Conservation (phyloP, 2,329 filamentous ascomycete genomes). For the Ustilaginoidea virens region DNA sequence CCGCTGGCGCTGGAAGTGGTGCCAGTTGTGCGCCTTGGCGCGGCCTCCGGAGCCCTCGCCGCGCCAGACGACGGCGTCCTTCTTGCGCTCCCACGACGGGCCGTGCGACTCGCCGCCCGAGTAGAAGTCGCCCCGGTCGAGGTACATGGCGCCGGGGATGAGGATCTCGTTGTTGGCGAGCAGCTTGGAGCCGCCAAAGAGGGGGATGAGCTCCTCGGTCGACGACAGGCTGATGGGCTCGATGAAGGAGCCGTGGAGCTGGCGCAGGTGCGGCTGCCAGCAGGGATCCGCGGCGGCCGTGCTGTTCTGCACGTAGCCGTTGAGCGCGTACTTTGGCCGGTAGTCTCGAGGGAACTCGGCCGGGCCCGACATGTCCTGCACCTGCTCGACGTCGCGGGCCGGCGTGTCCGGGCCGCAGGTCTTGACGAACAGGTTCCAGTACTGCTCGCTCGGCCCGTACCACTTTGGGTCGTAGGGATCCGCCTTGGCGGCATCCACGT, state of each 20-base stretch:
- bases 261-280: constrained; percentile 35
- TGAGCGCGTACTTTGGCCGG: constrained; percentile 19
- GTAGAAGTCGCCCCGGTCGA: constrained; percentile 41
- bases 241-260: constrained; percentile 41
- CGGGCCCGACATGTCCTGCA: constrained; percentile 15
- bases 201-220: constrained; percentile 38
- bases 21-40: constrained; percentile 41
- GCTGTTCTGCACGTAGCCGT: constrained; percentile 42
- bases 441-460: constrained; percentile 29
- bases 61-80: constrained; percentile 43
- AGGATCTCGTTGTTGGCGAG: constrained; percentile 49
- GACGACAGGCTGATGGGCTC: constrained; percentile 34
- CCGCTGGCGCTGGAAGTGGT: constrained; percentile 55
- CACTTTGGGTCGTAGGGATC: constrained; percentile 30
- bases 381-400: constrained; percentile 20
- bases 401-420: constrained; percentile 41
- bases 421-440: constrained; percentile 42
- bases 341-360: constrained; percentile 19
- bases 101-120: constrained; percentile 39
- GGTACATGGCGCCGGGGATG: constrained; percentile 50
- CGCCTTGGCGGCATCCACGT: constrained; percentile 19
- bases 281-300: constrained; percentile 43
- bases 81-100: constrained; percentile 41
- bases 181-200: constrained; percentile 48
- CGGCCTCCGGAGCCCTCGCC: constrained; percentile 48